These are phyloP conservation scores for Boletus coccyginus DNA, from an alignment of 768 basidiomycete genomes.

Conservation along the genomic window DNA sequence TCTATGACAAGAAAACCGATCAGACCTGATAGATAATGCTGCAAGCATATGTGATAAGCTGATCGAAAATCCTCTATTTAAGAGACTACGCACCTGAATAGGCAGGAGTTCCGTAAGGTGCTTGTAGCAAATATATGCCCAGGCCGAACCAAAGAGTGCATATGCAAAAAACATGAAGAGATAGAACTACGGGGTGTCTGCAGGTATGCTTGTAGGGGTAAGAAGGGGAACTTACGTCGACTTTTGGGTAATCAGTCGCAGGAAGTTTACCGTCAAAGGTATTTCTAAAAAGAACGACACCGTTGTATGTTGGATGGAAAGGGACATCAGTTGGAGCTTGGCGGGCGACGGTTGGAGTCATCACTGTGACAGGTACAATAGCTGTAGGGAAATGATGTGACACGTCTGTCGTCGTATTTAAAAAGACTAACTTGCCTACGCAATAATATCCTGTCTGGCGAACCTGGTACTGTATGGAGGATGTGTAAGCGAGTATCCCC, in stretches of 20 bases:
- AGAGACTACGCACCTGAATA: conserved; percentile 61
- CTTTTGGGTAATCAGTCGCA: conserved; percentile 96
- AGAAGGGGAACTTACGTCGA: conserved; percentile 60
- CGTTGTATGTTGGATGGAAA: conserved; percentile 75
- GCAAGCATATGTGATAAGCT: conserved; percentile 1
- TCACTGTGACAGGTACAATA: conserved; percentile 85
- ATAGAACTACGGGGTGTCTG: conserved; percentile 64
- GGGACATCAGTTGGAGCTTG: conserved; percentile 51
- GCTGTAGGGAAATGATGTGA: conserved; percentile 43
- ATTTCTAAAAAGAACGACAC: conserved; percentile 82
- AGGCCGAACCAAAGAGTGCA: conserved; percentile 57
- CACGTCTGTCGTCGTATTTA: neutral
- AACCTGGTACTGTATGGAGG: conserved; percentile 81
- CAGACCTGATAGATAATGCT: conserved; percentile 92
- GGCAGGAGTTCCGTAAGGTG: conserved; percentile 83
- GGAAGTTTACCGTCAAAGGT: conserved; percentile 85
- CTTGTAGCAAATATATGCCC: conserved; percentile 83
- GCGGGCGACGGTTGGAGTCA: conserved; percentile 35
- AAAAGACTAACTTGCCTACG: conserved; percentile 63
- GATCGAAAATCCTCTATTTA: neutral
- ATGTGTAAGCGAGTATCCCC: conserved; percentile 53
- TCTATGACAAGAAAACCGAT: conserved; percentile 87
- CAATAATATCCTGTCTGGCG: conserved; percentile 93
- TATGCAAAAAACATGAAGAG: conserved; percentile 83
- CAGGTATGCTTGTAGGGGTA: neutral